Evolutionary conservation across 2,329 filamentous ascomycete species (phyloP), one percentile per base, ranked within the genome.

Genomic region (Fusarium equiseti): DNA sequence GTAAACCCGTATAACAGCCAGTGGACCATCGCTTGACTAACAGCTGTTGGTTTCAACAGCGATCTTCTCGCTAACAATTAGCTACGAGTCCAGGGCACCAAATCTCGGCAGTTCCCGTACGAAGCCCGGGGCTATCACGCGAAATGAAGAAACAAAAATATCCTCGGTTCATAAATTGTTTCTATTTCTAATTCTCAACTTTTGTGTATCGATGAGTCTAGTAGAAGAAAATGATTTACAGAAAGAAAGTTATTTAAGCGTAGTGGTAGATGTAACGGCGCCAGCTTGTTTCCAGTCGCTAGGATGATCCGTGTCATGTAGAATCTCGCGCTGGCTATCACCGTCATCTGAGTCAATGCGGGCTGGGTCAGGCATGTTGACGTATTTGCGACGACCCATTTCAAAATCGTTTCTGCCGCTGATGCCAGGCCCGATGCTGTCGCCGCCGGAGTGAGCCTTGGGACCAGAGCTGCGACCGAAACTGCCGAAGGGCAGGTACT

Each of bases 401-500:
- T 59, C 57, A 13, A 26, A 59, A 3, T 56, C 31, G 22, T 31
- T 40, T 15, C 26, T 38, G 12, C 31, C 57, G 8, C 16, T 40
- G n/a, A 24, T 31, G 8, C 40, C 35, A 38, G 15, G 40, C 7
- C 31, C 50, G n/a, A 31, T 50, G 16, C 31, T 26, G 5, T 38
- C 31, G 4, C 42, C 56, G 4, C n/a, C 50, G 13, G 57, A 56
- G 3, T 31, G 50, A 1, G 16, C 42, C 27, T 24, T 26, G 12
- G 10, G 40, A 11, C 57, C 31, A 10, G 57, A 59, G 22, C 57
- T 59, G 8, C 50, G 50, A 10, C 50, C 42, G 12, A 45, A 22
- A 8, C 50, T 59, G 24, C 50, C 57, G 3, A 59, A 59, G 3
- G 57, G 57, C 16, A 59, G 26, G 10, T 40, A 59, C 42, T 59